A percentile compares a stretch with the other conserved stretches of the same genome.
Evolutionary conservation across 2,329 filamentous ascomycete species (phyloP).

Genomic region (Drechslerella stenobrocha): DNA sequence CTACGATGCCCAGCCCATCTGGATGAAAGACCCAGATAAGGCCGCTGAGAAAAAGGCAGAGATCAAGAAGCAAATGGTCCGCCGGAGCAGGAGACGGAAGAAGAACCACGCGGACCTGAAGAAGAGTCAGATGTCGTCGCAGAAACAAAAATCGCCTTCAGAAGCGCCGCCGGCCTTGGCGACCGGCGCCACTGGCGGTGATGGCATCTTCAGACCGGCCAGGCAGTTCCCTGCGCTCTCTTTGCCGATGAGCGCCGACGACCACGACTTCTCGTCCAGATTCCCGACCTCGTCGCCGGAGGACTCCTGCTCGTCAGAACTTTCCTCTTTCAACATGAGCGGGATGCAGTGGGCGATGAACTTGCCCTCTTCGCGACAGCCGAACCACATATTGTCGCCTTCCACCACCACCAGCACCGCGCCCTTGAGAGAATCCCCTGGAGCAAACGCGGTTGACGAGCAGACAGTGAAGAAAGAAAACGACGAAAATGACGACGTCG

Average conservation of each 20-base stretch:
- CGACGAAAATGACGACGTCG: constrained; percentile 3
- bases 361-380: constrained; percentile 9
- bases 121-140: constrained; percentile 21
- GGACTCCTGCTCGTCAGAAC: constrained; percentile 26
- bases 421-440: constrained; percentile 26
- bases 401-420: constrained; percentile 31
- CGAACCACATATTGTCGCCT: constrained; percentile 25
- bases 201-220: not conserved
- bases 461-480: constrained; percentile 22
- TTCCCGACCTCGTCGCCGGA: constrained; percentile 45
- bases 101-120: constrained; percentile 34
- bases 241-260: constrained; percentile 14
- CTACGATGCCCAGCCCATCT: constrained; percentile 54
- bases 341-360: constrained; percentile 38
- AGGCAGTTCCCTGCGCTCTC: constrained; percentile 21
- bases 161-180: constrained; percentile 57
- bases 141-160: constrained; percentile 57
- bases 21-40: constrained; percentile 52
- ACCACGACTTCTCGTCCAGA: constrained; percentile 27
- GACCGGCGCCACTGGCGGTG: constrained; percentile 50
- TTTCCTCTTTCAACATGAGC: constrained; percentile 33
- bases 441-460: constrained; percentile 17
- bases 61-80: constrained; percentile 51
- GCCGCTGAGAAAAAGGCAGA: constrained; percentile 50
- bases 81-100: constrained; percentile 49